phyloP scores from a whole-genome alignment of 345 rosid genomes.

The Trapa incisa region DNA sequence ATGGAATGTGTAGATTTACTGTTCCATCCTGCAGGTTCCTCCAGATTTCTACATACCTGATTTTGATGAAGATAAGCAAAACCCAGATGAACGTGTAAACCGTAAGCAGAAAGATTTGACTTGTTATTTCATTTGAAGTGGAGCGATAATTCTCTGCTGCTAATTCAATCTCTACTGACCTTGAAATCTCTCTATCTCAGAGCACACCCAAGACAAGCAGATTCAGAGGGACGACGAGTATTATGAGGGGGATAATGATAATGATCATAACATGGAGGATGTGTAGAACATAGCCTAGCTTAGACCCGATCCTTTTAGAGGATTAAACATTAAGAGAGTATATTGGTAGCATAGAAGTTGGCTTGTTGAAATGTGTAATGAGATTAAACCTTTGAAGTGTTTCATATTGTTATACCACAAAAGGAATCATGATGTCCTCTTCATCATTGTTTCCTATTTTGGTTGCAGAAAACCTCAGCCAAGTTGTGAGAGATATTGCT shows the following conservation, averaged over 20 bases:
- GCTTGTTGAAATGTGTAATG: neutral
- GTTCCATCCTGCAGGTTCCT: conserved; percentile 51
- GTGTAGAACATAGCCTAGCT: neutral
- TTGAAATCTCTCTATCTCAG: conserved; percentile 25
- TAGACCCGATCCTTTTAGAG: neutral
- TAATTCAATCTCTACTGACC: neutral
- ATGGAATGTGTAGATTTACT: neutral
- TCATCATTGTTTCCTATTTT: no score
- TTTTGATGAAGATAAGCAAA: conserved; percentile 79
- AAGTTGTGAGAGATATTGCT: no score
- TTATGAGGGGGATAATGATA: conserved; percentile 77
- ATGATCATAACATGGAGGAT: conserved; percentile 47
- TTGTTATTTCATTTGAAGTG: neutral
- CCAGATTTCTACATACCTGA: conserved; percentile 92
- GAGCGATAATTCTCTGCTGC: neutral
- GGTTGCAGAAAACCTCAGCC: neutral
- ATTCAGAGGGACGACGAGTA: conserved; percentile 84
- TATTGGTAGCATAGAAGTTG: neutral
- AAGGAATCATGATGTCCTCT: neutral
- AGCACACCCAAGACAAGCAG: conserved; percentile 80
- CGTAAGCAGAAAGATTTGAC: conserved; percentile 40
- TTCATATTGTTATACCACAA: neutral
- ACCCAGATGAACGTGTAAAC: conserved; percentile 73
- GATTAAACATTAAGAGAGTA: neutral
- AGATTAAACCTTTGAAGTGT: neutral